These are phyloP conservation scores for Trichosporon sp. DNA, from an alignment of 1,284 basidiomycete genomes.

Conservation along the genomic window DNA sequence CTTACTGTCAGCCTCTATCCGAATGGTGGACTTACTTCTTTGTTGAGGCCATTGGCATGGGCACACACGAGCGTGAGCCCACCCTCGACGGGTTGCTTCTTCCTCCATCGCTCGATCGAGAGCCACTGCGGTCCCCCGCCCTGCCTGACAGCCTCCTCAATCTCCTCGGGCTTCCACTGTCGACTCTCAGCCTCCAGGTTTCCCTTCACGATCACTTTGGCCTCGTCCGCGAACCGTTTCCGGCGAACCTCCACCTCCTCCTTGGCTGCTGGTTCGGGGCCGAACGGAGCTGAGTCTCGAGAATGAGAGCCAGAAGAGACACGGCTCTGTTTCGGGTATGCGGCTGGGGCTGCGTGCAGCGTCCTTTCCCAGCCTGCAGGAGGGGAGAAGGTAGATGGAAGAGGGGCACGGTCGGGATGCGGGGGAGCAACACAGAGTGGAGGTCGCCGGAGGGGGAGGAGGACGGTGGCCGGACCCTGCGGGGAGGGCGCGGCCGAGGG, in stretches of 20 bases:
- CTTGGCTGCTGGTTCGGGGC: background rate
- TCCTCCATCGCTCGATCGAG: constrained; percentile 33
- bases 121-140: constrained; percentile 51
- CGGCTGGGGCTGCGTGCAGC: constrained; percentile 12
- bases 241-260: constrained; percentile 8
- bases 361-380: background rate
- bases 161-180: constrained; percentile 18
- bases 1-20: constrained; percentile 26
- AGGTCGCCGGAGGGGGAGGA: constrained; percentile 17
- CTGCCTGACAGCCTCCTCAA: background rate
- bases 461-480: constrained; percentile 20
- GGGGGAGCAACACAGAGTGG: background rate
- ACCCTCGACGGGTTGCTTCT: constrained; percentile 23
- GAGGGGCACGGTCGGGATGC: background rate
- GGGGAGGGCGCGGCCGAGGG: constrained; percentile 21
- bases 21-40: background rate
- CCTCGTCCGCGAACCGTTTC: constrained; percentile 6
- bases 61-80: constrained; percentile 70
- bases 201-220: background rate
- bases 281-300: background rate
- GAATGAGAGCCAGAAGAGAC: background rate
- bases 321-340: constrained; percentile 8
- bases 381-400: background rate
- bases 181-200: background rate
- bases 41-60: constrained; percentile 80